These are phyloP conservation scores for Fusarium continuum DNA, from an alignment of 2,329 filamentous ascomycete species.

Conservation along the genomic window DNA sequence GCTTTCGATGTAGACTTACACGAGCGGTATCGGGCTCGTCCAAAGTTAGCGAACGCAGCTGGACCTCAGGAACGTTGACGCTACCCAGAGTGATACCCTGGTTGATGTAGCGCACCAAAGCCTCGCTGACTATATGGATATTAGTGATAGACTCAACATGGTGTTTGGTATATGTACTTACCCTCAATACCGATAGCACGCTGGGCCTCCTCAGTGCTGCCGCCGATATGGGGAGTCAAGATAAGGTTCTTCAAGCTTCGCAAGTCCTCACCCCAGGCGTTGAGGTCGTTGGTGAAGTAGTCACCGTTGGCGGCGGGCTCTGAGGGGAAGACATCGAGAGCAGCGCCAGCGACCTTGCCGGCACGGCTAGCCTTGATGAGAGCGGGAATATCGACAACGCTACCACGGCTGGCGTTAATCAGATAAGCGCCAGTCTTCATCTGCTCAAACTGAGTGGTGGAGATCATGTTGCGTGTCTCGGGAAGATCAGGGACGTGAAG, in stretches of 20 bases:
- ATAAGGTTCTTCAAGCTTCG: slow-evolving; percentile 90
- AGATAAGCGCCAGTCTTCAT: slow-evolving; percentile 96
- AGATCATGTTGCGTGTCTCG: slow-evolving; percentile 94
- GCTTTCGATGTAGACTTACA: slow-evolving; percentile 52
- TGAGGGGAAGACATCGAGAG: slow-evolving; percentile 94
- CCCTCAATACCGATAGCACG: slow-evolving; percentile 92
- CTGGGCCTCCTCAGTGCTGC: slow-evolving; percentile 97
- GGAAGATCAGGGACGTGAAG: slow-evolving; percentile 93
- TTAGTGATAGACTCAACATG: slow-evolving; percentile 8
- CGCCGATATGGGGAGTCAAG: slow-evolving; percentile 95
- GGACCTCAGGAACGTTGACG: slow-evolving; percentile 97
- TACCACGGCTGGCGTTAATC: slow-evolving; percentile 95
- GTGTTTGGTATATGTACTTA: slow-evolving; percentile 42
- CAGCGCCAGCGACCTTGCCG: slow-evolving; percentile 90
- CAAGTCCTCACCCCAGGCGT: slow-evolving; percentile 86
- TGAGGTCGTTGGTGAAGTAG: slow-evolving; percentile 88
- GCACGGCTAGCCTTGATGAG: slow-evolving; percentile 86
- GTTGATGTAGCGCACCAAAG: slow-evolving; percentile 93
- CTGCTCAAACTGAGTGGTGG: slow-evolving; percentile 76
- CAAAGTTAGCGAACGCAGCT: slow-evolving; percentile 85
- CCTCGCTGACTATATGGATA: slow-evolving; percentile 71
- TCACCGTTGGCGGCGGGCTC: slow-evolving; percentile 95
- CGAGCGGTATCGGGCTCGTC: slow-evolving; percentile 91
- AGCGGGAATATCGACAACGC: slow-evolving; percentile 91
- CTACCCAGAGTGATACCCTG: slow-evolving; percentile 90